Conservation (phyloP, 1,284 basidiomycete genomes). For the Moniliophthora roreri region DNA sequence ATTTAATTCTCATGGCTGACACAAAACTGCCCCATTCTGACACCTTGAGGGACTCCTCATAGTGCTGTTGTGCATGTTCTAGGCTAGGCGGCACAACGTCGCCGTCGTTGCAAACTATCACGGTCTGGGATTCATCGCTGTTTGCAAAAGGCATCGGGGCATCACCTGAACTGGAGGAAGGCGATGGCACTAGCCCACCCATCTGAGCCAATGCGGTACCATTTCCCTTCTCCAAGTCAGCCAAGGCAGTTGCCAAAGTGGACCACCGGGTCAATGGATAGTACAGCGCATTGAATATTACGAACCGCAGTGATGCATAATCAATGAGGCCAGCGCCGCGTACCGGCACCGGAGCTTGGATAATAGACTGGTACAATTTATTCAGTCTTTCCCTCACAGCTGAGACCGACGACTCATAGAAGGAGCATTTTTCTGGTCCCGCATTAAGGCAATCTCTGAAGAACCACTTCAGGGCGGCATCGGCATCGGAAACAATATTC, state of each 20-base stretch:
- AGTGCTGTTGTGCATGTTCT: conserved; percentile 11
- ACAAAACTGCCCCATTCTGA: conserved; percentile 16
- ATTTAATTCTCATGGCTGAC: conserved; percentile 10
- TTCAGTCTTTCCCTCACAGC: conserved; percentile 23
- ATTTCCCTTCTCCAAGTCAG: conserved; percentile 16
- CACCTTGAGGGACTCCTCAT: conserved; percentile 6
- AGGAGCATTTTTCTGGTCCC: conserved; percentile 24
- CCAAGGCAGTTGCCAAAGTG: conserved; percentile 15
- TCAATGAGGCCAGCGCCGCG: conserved; percentile 16
- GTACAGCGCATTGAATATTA: conserved; percentile 15
- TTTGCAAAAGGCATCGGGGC: not conserved
- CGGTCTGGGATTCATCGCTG: not conserved
- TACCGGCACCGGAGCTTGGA: conserved; percentile 15
- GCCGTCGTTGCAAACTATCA: conserved; percentile 19
- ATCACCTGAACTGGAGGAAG: not conserved
- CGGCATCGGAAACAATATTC: conserved; percentile 24
- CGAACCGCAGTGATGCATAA: conserved; percentile 12
- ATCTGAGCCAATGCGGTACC: conserved; percentile 15
- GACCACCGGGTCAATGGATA: conserved; percentile 16
- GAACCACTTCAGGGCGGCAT: conserved; percentile 26
- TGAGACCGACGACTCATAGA: conserved; percentile 24
- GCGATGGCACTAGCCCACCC: conserved; percentile 3
- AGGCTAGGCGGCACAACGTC: conserved; percentile 6
- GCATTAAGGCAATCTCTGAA: conserved; percentile 23
- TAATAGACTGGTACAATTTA: conserved; percentile 12